Conservation (phyloP, 352 stramenopile species). For the Peronospora destructor region DNA sequence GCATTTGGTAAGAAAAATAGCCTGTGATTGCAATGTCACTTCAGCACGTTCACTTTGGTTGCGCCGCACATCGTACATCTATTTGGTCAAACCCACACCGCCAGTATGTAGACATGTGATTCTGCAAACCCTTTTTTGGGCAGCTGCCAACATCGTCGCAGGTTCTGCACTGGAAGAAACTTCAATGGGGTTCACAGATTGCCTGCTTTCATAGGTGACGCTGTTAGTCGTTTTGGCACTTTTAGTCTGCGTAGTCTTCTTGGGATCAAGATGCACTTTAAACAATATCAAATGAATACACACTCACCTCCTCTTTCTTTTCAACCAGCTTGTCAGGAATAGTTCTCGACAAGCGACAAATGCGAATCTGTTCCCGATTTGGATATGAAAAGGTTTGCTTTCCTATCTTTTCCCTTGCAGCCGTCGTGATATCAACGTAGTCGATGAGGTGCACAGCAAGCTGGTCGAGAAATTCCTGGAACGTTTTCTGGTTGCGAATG, state of each 20-base stretch:
- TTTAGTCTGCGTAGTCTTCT: constrained; percentile 16
- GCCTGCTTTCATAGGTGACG: constrained; percentile 6
- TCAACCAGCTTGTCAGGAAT: not conserved
- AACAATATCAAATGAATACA: constrained; percentile 3
- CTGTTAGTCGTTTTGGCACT: constrained; percentile 31
- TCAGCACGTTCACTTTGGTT: too few relatives aligned
- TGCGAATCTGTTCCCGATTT: constrained; percentile 60
- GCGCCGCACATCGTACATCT: too few relatives aligned
- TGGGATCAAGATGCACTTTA: constrained; percentile 37
- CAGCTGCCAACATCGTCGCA: too few relatives aligned
- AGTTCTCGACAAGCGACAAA: constrained; percentile 48
- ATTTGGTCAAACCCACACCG: too few relatives aligned
- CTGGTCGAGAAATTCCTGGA: constrained; percentile 64
- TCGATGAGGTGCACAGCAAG: constrained; percentile 44
- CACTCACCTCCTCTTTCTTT: constrained; percentile 6
- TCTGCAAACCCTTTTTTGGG: too few relatives aligned
- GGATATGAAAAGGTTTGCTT: constrained; percentile 45
- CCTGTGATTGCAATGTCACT: too few relatives aligned
- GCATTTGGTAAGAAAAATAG: too few relatives aligned
- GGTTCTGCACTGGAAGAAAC: too few relatives aligned
- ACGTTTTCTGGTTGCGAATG: constrained; percentile 69
- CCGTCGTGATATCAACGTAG: constrained; percentile 58
- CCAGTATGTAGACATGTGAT: too few relatives aligned
- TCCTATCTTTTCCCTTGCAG: constrained; percentile 36
- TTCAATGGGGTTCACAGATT: too few relatives aligned